A percentile compares a stretch with the other conserved stretches of the same genome.
These are phyloP conservation scores for Metarhizium anisopliae DNA, from an alignment of 2,329 filamentous ascomycete genomes.

Conservation along the genomic window DNA sequence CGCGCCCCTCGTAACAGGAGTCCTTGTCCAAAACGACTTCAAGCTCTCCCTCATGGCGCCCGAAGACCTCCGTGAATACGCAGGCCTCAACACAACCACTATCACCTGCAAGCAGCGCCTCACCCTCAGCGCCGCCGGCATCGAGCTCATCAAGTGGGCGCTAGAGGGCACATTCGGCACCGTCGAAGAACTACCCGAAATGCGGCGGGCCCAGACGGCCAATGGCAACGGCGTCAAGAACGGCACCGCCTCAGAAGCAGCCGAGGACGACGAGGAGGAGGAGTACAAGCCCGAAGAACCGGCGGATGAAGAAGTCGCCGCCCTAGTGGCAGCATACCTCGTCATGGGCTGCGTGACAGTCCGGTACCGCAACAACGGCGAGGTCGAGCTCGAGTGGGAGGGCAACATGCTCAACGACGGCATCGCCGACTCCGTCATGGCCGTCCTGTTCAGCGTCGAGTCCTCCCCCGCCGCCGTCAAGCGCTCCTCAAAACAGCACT, in stretches of 20 bases:
- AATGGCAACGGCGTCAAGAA: slow-evolving; percentile 29
- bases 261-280: slow-evolving; percentile 25
- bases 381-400: slow-evolving; percentile 92
- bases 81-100: slow-evolving; percentile 90
- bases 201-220: slow-evolving; percentile 25
- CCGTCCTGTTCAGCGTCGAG: slow-evolving; percentile 84
- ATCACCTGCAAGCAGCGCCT: slow-evolving; percentile 89
- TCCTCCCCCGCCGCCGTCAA: slow-evolving; percentile 92
- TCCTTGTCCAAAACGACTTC: slow-evolving; percentile 95
- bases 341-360: slow-evolving; percentile 90
- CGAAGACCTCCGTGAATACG: slow-evolving; percentile 91
- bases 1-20: slow-evolving; percentile 65
- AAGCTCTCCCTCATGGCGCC: slow-evolving; percentile 96
- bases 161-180: slow-evolving; percentile 89
- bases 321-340: slow-evolving; percentile 47
- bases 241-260: slow-evolving; percentile 18
- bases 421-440: slow-evolving; percentile 95
- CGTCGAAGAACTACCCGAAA: slow-evolving; percentile 60
- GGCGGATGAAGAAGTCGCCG: slow-evolving; percentile 55
- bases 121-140: slow-evolving; percentile 75
- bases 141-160: slow-evolving; percentile 89
- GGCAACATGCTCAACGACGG: slow-evolving; percentile 96
- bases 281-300: slow-evolving; percentile 31
- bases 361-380: slow-evolving; percentile 65
- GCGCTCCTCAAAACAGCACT: slow-evolving; percentile 34